Base-by-base conservation (phyloP, 2,329 filamentous ascomycete species). In the Penicillium sp. region DNA sequence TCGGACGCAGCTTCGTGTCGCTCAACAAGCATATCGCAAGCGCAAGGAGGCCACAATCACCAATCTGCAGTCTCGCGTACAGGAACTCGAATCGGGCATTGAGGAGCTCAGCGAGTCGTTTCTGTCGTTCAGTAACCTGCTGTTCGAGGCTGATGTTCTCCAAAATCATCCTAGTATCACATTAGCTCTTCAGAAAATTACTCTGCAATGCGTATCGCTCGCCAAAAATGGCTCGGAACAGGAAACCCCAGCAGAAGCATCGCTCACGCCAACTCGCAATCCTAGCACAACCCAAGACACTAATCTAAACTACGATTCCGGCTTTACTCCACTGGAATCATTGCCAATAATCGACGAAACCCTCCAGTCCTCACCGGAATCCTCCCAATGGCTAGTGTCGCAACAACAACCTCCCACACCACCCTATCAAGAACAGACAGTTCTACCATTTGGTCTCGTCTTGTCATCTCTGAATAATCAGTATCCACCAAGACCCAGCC, bases 21-120 rank as follows among this genome's bases (percentile, higher is more conserved):
- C 69, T 7, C 69, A 71, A 52, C 69, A 71, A 35, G 67, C 64
- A 25, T 71, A 71, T 67, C 68, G 69, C 49, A 61, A 62, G 53
- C 64, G 69, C 22, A 71, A 71, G 48, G 69, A 71, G 28, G 69
- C 58, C 46, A 69, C 68, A 4, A 71, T 71, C 43, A 61, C 14
- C 49, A 68, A 64, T 57, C 55, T 71, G 22, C 69, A 69, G 60
- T 53, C 48, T 25, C 69, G 69, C 28, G 67, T 71, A 30, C 63
- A 67, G 45, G 63, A 70, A 54, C 53, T 69, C 28, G 68, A 70
- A 58, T 46, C 57, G 14, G 69, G 67, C 43, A 69, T 71, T 53
- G 64, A 70, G 56, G 58, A 69, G 37, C 58, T 71, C 46, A 69
- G 69, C 63, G 55, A 69, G 43, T 70, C 68, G 25, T 71, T 71